These are phyloP conservation scores for Epichloe aotearoae DNA, from an alignment of 2,329 filamentous ascomycete genomes.

Conservation along the genomic window DNA sequence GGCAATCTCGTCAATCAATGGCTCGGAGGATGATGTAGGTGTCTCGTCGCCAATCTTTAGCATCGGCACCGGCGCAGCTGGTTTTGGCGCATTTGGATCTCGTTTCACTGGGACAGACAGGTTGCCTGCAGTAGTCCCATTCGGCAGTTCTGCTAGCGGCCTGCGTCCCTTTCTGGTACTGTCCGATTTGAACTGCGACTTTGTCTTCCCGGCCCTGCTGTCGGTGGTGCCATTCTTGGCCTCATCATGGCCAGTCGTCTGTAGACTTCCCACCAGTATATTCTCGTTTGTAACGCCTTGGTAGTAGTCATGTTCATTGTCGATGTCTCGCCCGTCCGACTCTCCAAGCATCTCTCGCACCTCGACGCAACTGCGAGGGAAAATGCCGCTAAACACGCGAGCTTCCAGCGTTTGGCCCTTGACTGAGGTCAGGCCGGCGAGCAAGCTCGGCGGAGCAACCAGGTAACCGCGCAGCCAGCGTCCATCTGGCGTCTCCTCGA, in stretches of 20 bases:
- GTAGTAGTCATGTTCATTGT: constrained; percentile 29
- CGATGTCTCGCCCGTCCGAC: constrained; percentile 39
- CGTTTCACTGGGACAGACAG: constrained; percentile 39
- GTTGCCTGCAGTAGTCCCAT: constrained; percentile 26
- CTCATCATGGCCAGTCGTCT: constrained; percentile 33
- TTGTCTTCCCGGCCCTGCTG: constrained; percentile 24
- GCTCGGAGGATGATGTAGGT: constrained; percentile 76
- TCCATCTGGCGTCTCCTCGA: constrained; percentile 85
- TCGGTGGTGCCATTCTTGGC: constrained; percentile 41
- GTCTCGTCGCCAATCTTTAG: constrained; percentile 96
- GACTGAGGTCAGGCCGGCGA: constrained; percentile 79
- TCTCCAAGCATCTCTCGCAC: constrained; percentile 85
- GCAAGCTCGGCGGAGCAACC: constrained; percentile 81
- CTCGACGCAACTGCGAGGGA: constrained; percentile 88
- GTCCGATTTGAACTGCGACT: constrained; percentile 16
- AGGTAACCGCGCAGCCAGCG: constrained; percentile 94
- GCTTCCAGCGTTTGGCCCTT: constrained; percentile 91
- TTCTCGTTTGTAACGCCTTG: constrained; percentile 18
- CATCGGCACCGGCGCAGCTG: constrained; percentile 89
- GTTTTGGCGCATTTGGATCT: constrained; percentile 58
- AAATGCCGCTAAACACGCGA: constrained; percentile 96
- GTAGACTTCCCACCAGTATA: constrained; percentile 13
- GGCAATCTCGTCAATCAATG: constrained; percentile 91
- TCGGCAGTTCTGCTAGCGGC: constrained; percentile 24
- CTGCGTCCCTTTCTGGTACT: constrained; percentile 15